phyloP scores from a whole-genome alignment of 163 green algal species.

The Chloroidium sp. region DNA sequence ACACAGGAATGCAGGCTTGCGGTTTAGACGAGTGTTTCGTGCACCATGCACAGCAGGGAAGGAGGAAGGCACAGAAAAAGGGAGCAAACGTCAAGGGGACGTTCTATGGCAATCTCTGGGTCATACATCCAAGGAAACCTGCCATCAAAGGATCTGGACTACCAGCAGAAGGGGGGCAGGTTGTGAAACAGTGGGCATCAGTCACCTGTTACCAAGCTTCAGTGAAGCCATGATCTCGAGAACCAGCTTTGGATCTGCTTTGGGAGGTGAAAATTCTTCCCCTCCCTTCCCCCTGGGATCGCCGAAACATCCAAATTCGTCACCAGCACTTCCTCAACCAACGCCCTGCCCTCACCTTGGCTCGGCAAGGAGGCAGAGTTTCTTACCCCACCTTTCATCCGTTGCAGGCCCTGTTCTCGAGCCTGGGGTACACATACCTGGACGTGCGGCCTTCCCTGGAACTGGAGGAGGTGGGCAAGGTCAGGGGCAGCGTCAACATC shows the following conservation, averaged over 20 bases:
- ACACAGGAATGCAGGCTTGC: no score
- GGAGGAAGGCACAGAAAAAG: no score
- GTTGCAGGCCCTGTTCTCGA: slow-evolving; percentile 22
- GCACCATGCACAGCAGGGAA: no score
- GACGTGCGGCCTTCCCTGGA: slow-evolving; percentile 66
- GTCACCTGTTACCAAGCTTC: no score
- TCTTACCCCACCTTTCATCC: neutral
- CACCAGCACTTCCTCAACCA: no score
- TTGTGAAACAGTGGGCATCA: no score
- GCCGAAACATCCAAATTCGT: neutral
- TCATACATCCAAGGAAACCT: neutral
- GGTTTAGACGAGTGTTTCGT: no score
- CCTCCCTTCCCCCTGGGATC: no score
- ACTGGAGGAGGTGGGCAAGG: slow-evolving; percentile 58
- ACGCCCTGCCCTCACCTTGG: neutral
- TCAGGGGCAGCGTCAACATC: slow-evolving; percentile 57
- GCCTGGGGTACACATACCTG: slow-evolving; percentile 59
- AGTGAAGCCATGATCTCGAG: neutral
- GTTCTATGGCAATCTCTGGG: neutral
- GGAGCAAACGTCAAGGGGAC: neutral
- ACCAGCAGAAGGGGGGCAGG: no score
- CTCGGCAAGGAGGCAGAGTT: neutral
- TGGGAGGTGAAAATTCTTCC: neutral
- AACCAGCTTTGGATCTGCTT: neutral
- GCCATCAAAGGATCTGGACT: neutral